phyloP scores from a whole-genome alignment of 140 eudicot species.

The Senecio squalidus region DNA sequence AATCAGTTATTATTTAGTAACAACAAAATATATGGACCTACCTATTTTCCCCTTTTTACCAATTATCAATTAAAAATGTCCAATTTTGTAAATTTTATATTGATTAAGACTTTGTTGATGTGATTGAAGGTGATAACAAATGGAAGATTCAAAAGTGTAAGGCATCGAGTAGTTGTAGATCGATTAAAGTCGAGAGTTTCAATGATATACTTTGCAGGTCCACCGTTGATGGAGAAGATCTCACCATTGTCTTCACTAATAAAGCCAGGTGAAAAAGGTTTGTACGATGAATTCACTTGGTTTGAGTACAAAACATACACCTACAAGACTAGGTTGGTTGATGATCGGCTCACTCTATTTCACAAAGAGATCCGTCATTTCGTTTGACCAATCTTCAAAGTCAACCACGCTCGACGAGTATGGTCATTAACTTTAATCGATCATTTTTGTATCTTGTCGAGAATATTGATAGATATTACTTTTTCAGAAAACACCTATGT shows the following conservation, averaged over 20 bases:
- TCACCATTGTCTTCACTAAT: conserved; percentile 48
- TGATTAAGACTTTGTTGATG: background rate
- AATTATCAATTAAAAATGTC: too few species aligned
- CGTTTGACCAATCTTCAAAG: too few species aligned
- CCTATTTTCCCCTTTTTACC: too few species aligned
- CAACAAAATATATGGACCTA: too few species aligned
- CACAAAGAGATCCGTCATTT: conserved; percentile 19
- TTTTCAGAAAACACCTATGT: too few species aligned
- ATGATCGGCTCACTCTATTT: conserved; percentile 45
- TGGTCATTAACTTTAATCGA: too few species aligned
- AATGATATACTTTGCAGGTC: conserved; percentile 77
- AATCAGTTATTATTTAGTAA: too few species aligned
- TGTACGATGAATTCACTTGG: conserved; percentile 84
- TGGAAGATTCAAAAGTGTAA: conserved; percentile 72
- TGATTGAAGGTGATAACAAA: conserved; percentile 68
- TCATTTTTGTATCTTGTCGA: too few species aligned
- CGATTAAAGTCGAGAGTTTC: conserved; percentile 46
- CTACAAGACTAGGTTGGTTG: conserved; percentile 50
- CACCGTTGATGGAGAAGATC: conserved; percentile 55
- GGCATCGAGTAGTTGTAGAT: conserved; percentile 54
- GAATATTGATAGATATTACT: too few species aligned
- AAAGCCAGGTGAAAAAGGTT: conserved; percentile 58
- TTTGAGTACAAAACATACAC: conserved; percentile 53
- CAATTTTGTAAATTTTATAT: too few species aligned
- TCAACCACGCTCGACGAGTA: too few species aligned